These are phyloP conservation scores for Boletus sensibilis DNA, from an alignment of 768 basidiomycete genomes.

Conservation along the genomic window DNA sequence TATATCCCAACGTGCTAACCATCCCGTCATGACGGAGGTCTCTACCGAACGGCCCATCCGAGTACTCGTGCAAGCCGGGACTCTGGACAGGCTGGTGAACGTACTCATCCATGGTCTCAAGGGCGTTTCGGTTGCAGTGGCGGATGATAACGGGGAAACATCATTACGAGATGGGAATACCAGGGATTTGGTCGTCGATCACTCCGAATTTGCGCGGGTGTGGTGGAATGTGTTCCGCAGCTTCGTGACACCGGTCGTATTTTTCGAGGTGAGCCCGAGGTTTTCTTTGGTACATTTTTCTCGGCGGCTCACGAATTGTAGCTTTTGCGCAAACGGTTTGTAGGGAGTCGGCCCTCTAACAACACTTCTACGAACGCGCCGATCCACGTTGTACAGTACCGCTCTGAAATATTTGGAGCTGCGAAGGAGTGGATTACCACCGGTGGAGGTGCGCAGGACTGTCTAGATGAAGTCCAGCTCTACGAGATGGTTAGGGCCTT, in stretches of 20 bases:
- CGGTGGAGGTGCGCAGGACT: conserved; percentile 78
- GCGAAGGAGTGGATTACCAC: conserved; percentile 69
- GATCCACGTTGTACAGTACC: conserved; percentile 47
- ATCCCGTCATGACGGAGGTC: conserved; percentile 57
- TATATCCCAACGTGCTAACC: conserved; percentile 59
- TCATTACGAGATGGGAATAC: conserved; percentile 72
- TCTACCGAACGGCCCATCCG: conserved; percentile 71
- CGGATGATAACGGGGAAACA: conserved; percentile 87
- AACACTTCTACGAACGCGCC: conserved; percentile 42
- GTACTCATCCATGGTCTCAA: conserved; percentile 76
- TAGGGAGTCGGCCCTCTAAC: conserved; percentile 47
- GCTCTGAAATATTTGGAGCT: conserved; percentile 63
- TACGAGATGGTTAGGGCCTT: conserved; percentile 59
- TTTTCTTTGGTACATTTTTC: neutral
- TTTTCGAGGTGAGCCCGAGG: conserved; percentile 68
- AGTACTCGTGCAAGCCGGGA: conserved; percentile 76
- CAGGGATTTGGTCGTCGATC: conserved; percentile 69
- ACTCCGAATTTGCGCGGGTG: conserved; percentile 65
- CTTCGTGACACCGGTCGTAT: conserved; percentile 75
- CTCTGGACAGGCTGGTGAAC: conserved; percentile 69
- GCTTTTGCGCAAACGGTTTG: conserved; percentile 76
- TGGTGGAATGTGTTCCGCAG: conserved; percentile 87
- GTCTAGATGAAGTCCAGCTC: conserved; percentile 68
- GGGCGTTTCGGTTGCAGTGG: conserved; percentile 74
- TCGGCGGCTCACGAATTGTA: conserved; percentile 28